A percentile compares a stretch with the other conserved stretches of the same genome.
phyloP scores from a whole-genome alignment of 139 green algal species.

The Asterochloris sp. region DNA sequence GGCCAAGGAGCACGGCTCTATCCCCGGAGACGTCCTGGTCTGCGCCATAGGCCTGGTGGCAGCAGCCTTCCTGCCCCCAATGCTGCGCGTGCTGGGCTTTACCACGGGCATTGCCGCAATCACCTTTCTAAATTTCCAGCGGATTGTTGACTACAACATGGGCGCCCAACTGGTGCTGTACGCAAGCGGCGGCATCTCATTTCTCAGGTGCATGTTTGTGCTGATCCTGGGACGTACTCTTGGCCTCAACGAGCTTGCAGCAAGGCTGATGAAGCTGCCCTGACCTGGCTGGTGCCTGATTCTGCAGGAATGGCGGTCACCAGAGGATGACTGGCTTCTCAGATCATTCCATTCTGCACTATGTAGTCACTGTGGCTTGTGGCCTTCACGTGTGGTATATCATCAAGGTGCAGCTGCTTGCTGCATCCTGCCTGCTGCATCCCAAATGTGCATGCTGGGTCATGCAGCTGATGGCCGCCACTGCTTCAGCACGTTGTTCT shows the following conservation, averaged over 20 bases:
- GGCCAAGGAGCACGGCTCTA: constrained; percentile 33
- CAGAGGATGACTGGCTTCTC: constrained; percentile 35
- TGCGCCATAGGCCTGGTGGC: constrained; percentile 30
- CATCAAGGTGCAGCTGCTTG: background rate
- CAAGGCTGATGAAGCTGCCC: background rate
- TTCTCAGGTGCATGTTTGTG: constrained; percentile 49
- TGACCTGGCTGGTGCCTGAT: background rate
- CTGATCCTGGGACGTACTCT: too few species aligned
- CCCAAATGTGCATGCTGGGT: too few species aligned
- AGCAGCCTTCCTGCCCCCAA: constrained; percentile 61
- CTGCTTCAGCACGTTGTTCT: too few species aligned
- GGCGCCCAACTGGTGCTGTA: constrained; percentile 61
- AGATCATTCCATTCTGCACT: constrained; percentile 85
- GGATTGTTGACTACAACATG: constrained; percentile 58
- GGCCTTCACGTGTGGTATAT: constrained; percentile 58
- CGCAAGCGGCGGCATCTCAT: constrained; percentile 49
- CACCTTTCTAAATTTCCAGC: constrained; percentile 33
- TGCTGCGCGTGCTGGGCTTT: constrained; percentile 62
- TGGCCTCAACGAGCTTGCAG: background rate
- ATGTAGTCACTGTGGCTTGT: constrained; percentile 61
- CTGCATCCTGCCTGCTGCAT: too few species aligned
- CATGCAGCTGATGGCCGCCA: too few species aligned
- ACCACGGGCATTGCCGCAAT: constrained; percentile 37
- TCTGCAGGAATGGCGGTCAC: constrained; percentile 51
- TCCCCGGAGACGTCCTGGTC: constrained; percentile 31